Evolutionary conservation across 805 yeast species (phyloP), one percentile per base, ranked within the genome.

Genomic region (Scheffersomyces ergatensis): DNA sequence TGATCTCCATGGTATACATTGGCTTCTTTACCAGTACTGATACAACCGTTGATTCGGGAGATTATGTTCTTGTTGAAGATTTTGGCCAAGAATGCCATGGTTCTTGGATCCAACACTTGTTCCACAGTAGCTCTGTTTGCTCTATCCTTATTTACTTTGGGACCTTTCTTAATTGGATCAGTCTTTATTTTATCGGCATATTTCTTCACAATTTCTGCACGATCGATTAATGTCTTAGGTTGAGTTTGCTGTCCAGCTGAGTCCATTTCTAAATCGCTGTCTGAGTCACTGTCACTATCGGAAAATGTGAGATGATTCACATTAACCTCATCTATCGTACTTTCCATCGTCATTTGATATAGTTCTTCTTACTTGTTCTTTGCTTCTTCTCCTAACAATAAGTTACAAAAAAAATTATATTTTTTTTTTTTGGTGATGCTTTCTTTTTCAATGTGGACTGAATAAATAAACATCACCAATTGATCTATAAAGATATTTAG

Each of bases 1-100:
- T 87, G 92, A 50, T 67, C 72, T 14, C 72, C 76, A 46, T 69
- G 76, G 59, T 93, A 93, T 0, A 93, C 97, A 56, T 93, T 93
- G n/a, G 99, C 99, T 63, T 93, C 99, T 61, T 93, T 93, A 36
- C 99, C 99, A 0, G 99, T 93, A 53, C 93, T 82, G 36, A 93
- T 74, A 60, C 98, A 93, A 11, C 99, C 99, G 53, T 90, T 88
- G 53, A 93, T 83, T 50, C 85, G 80, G 2, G 93, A 80, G 25
- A 93, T 79, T 5, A 87, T 76, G 3, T 96, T 96, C 51, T 86
- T 83, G 55, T 82, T 86, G 61, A 88, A 83, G 60, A 93, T 72
- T 46, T 87, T 88, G 39, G 83, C 81, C 40, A 93, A 70, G 55
- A 92, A 92, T 52, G 80, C 72, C 68, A 90, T 73, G 0, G 99